Percentiles rank a stretch among this genome's conserved stretches.
Conservation (phyloP, 176 grass and related monocot species). For the sorghum (Sorghum bicolor) region DNA sequence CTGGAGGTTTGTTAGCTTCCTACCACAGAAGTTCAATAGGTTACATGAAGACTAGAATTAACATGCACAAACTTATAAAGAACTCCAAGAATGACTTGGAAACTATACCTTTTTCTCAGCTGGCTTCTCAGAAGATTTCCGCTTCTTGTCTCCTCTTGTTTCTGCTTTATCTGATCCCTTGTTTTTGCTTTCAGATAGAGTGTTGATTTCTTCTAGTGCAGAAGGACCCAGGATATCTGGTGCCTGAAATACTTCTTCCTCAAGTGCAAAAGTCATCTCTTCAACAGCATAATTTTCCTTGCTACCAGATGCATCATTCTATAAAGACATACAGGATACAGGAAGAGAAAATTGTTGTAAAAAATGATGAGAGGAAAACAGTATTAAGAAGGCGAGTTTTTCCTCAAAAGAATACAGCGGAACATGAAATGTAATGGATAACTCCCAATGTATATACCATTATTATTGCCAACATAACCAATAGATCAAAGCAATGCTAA, state of each 20-base stretch:
- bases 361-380: not conserved
- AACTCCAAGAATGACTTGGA: conserved; percentile 17
- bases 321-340: not conserved
- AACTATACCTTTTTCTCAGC: conserved; percentile 75
- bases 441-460: not conserved
- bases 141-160: conserved; percentile 60
- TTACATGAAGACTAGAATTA: not conserved
- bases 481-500: not conserved
- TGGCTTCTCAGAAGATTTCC: conserved; percentile 65
- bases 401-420: not conserved
- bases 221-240: conserved; percentile 33
- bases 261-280: conserved; percentile 77
- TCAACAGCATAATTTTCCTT: conserved; percentile 68
- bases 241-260: conserved; percentile 77
- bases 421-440: conserved; percentile 1
- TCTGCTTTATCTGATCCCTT: conserved; percentile 53
- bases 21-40: conserved; percentile 17
- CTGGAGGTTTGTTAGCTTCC: conserved; percentile 97
- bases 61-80: not conserved
- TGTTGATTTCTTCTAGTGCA: conserved; percentile 41
- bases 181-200: conserved; percentile 27
- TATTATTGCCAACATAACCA: conserved; percentile 7
- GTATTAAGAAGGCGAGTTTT: not conserved
- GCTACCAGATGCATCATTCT: conserved; percentile 61
- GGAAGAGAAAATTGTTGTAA: not conserved